Evolutionary conservation across 2,329 filamentous ascomycete genomes (phyloP).

Genomic region (Zymoseptoria passerinii): DNA sequence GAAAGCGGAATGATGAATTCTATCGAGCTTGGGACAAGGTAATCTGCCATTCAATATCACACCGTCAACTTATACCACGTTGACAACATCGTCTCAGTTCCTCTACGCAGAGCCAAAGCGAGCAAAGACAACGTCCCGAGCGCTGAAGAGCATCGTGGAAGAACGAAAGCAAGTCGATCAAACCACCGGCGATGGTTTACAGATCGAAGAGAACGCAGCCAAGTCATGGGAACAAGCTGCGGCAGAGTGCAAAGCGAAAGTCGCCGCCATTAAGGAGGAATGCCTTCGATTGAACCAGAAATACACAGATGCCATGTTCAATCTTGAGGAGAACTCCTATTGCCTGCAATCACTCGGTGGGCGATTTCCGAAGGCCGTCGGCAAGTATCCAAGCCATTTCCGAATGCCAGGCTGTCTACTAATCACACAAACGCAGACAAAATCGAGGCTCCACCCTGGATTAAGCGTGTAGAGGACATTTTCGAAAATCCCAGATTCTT

Average conservation of each 20-base stretch:
- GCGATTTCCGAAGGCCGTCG: slow-evolving; percentile 11
- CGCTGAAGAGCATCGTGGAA: slow-evolving; percentile 13
- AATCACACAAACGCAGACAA: slow-evolving; percentile 4
- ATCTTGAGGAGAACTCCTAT: slow-evolving; percentile 60
- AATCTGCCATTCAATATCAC: not conserved
- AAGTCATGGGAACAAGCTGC: slow-evolving; percentile 64
- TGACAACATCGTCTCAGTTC: slow-evolving; percentile 9
- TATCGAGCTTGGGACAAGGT: slow-evolving; percentile 25
- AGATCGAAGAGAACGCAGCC: slow-evolving; percentile 21
- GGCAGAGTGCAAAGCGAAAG: slow-evolving; percentile 56
- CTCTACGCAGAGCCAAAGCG: slow-evolving; percentile 23
- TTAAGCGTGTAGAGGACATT: slow-evolving; percentile 28
- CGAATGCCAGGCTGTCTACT: not conserved
- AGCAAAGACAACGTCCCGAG: slow-evolving; percentile 18
- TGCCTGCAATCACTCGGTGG: slow-evolving; percentile 25
- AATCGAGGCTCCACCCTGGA: slow-evolving; percentile 24
- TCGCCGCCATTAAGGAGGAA: slow-evolving; percentile 50
- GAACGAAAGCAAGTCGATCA: slow-evolving; percentile 15
- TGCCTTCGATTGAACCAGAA: slow-evolving; percentile 75
- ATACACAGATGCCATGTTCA: slow-evolving; percentile 79
- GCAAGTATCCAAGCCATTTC: not conserved
- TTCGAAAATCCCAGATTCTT: slow-evolving; percentile 50
- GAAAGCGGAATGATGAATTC: slow-evolving; percentile 18
- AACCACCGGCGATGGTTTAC: slow-evolving; percentile 16
- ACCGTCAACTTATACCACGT: no score